Conservation (phyloP, 228 moss, liverwort and hornwort species). For the Sphagnum magellanicum region DNA sequence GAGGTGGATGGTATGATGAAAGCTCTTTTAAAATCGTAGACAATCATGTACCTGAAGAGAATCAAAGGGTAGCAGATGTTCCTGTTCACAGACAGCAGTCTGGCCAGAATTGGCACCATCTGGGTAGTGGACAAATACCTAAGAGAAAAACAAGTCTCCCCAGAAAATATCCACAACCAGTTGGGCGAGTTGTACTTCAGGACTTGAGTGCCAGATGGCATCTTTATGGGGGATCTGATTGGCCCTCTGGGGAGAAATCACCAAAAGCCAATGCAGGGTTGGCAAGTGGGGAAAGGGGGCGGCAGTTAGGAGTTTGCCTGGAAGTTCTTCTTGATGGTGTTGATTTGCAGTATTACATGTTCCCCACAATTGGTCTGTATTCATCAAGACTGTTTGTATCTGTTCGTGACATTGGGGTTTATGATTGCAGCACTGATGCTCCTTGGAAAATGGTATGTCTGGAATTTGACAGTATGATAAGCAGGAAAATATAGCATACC, state of each 20-base stretch:
- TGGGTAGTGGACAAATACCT: slow-evolving; percentile 8
- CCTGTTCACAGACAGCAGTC: slow-evolving; percentile 1
- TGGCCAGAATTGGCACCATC: not conserved
- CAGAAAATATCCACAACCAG: slow-evolving; percentile 77
- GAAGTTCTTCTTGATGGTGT: slow-evolving; percentile 75
- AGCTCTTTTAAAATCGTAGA: slow-evolving; percentile 67
- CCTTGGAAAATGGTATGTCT: slow-evolving; percentile 60
- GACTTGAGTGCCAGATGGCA: slow-evolving; percentile 89
- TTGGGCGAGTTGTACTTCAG: slow-evolving; percentile 72
- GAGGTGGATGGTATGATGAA: slow-evolving; percentile 81
- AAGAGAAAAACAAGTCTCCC: slow-evolving; percentile 42
- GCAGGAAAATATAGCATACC: too few relatives aligned
- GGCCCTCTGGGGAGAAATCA: slow-evolving; percentile 60
- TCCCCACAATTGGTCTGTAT: slow-evolving; percentile 69
- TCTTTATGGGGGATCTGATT: slow-evolving; percentile 91
- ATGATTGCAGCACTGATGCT: slow-evolving; percentile 87
- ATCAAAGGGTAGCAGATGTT: slow-evolving; percentile 17
- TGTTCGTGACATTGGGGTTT: slow-evolving; percentile 74
- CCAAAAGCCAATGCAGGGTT: slow-evolving; percentile 33
- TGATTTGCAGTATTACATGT: slow-evolving; percentile 74
- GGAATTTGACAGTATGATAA: too few relatives aligned
- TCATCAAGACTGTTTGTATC: slow-evolving; percentile 83
- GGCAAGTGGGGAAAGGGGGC: slow-evolving; percentile 51
- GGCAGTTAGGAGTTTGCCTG: slow-evolving; percentile 64
- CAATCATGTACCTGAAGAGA: slow-evolving; percentile 72